These are phyloP conservation scores for Bipolaris bicolor DNA, from an alignment of 2,329 filamentous ascomycete genomes.

Conservation along the genomic window DNA sequence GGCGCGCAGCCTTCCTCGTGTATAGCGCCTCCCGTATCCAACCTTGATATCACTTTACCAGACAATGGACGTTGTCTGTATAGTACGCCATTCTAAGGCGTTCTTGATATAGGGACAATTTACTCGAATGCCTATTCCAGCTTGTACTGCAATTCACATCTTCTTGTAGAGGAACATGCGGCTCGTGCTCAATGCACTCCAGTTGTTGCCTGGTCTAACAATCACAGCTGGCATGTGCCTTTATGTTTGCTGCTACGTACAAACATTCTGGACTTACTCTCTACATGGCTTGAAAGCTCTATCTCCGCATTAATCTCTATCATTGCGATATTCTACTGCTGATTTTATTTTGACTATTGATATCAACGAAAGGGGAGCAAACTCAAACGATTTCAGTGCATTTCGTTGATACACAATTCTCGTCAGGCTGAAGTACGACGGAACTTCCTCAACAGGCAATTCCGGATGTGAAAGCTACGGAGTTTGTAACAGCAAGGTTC, in stretches of 20 bases:
- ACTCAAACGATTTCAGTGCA: neutral
- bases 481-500: neutral
- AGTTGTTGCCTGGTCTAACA: conserved; percentile 42
- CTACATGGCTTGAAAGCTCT: conserved; percentile 58
- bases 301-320: conserved; percentile 59
- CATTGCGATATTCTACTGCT: conserved; percentile 54
- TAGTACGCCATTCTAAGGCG: neutral
- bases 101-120: neutral
- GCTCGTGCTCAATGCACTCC: conserved; percentile 57
- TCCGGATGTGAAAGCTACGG: neutral
- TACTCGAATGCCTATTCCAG: conserved; percentile 49
- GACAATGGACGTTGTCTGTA: conserved; percentile 1
- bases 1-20: conserved; percentile 8
- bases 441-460: too few species aligned
- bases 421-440: neutral
- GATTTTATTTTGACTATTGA: conserved; percentile 12
- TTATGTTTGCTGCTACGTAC: conserved; percentile 34
- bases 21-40: conserved; percentile 2
- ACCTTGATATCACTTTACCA: neutral
- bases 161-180: conserved; percentile 56
- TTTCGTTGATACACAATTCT: neutral
- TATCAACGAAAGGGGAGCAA: neutral
- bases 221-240: conserved; percentile 38
- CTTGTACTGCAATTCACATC: conserved; percentile 56
- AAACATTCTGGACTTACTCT: conserved; percentile 58